A percentile compares a stretch with the other conserved stretches of the same genome.
Evolutionary conservation across 2,329 filamentous ascomycete genomes (phyloP).

Genomic region (Elsinoe fawcettii): DNA sequence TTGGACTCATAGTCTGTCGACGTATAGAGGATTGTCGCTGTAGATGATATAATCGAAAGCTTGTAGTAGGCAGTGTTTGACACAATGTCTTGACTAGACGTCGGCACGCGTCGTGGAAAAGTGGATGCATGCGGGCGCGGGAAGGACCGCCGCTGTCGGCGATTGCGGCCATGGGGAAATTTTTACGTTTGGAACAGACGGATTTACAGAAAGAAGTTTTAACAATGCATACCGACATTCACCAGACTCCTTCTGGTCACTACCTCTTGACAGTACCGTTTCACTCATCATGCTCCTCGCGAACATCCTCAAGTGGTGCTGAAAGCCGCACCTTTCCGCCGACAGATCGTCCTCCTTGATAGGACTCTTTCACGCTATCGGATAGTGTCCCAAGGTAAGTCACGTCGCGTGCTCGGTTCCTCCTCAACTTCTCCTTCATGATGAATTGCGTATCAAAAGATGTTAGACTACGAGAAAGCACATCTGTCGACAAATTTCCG

Average conservation of each 20-base stretch:
- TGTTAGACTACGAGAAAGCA: constrained; percentile 38
- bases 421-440: constrained; percentile 15
- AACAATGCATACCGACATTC: constrained; percentile 2
- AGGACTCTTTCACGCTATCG: neutral
- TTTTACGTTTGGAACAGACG: neutral
- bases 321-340: neutral
- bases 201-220: constrained; percentile 1
- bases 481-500: constrained; percentile 16
- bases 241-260: neutral
- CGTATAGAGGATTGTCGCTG: no score
- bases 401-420: neutral
- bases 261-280: neutral
- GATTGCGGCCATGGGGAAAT: constrained; percentile 7
- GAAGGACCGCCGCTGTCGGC: neutral
- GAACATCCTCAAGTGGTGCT: neutral
- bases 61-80: no score
- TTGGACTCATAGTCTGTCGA: no score
- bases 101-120: neutral
- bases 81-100: no score
- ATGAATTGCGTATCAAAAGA: constrained; percentile 26
- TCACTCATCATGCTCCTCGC: neutral
- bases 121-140: neutral
- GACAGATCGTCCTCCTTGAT: neutral
- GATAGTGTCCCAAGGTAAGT: neutral
- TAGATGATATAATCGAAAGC: no score